Conservation (phyloP, 345 rosid genomes). For the Eucalyptus pumila region DNA sequence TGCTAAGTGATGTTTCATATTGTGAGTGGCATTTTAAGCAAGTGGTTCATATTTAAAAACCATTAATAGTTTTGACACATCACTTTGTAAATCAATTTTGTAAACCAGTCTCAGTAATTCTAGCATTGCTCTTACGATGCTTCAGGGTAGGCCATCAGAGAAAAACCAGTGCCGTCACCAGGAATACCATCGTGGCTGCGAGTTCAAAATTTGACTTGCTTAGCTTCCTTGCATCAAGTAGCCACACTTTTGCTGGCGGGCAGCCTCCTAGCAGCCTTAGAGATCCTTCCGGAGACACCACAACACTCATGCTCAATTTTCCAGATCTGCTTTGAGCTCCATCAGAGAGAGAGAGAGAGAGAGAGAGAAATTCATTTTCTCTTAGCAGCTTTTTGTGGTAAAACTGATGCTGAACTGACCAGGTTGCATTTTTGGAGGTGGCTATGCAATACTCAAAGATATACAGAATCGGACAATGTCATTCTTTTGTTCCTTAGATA, state of each 20-base stretch:
- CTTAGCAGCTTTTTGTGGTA: neutral
- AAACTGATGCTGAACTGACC: neutral
- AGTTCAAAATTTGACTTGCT: neutral
- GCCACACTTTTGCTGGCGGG: neutral
- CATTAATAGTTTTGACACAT: neutral
- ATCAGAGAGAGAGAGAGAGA: neutral
- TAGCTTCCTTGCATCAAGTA: neutral
- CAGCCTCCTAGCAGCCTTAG: neutral
- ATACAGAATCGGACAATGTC: neutral
- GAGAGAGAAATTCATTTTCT: neutral
- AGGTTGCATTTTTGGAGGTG: neutral
- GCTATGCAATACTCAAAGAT: neutral
- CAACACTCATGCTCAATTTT: neutral
- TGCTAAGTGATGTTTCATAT: neutral
- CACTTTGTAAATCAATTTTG: neutral
- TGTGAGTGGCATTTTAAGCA: neutral
- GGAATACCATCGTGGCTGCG: neutral
- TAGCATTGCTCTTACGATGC: neutral
- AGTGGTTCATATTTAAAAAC: neutral
- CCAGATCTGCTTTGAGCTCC: neutral
- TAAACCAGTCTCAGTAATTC: neutral
- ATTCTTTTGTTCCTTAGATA: neutral
- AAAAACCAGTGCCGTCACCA: neutral
- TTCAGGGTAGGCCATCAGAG: neutral
- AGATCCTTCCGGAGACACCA: neutral